phyloP scores from a whole-genome alignment of 345 rosid genomes.

The Theobroma cacao region DNA sequence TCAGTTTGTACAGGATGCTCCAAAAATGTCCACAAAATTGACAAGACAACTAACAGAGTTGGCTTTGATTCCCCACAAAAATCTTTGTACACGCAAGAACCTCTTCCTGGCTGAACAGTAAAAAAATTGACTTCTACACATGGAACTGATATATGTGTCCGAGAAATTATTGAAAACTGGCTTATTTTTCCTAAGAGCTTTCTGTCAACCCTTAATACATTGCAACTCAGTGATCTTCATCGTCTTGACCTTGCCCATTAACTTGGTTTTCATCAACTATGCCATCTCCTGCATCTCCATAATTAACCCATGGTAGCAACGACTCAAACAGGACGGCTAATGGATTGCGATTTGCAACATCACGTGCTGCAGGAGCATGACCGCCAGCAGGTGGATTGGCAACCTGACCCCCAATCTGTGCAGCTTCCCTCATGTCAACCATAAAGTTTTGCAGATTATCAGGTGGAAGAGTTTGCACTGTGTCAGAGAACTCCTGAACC shows the following conservation, averaged over 20 bases:
- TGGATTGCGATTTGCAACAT: slow-evolving; percentile 55
- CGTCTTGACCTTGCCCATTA: slow-evolving; percentile 34
- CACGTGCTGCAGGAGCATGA: slow-evolving; percentile 37
- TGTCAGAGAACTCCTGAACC: slow-evolving; percentile 77
- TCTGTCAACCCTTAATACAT: not conserved
- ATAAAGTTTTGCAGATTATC: slow-evolving; percentile 79
- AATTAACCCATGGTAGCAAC: slow-evolving; percentile 73
- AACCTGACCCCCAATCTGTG: slow-evolving; percentile 32
- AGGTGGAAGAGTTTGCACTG: slow-evolving; percentile 69
- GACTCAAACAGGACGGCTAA: slow-evolving; percentile 70
- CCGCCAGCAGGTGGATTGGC: slow-evolving; percentile 36
- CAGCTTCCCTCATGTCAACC: slow-evolving; percentile 49
- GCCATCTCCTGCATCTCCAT: slow-evolving; percentile 41
- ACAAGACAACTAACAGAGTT: slow-evolving; percentile 3
- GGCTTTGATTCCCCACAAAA: not conserved
- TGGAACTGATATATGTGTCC: not conserved
- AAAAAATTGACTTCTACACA: not conserved
- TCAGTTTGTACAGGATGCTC: not conserved
- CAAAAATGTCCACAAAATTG: slow-evolving; percentile 10
- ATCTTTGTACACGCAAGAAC: slow-evolving; percentile 13
- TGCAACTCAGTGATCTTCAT: slow-evolving; percentile 22
- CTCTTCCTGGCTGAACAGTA: not conserved
- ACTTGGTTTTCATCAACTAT: slow-evolving; percentile 36
- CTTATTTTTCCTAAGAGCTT: not conserved
- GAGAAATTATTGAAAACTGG: not conserved